Percentiles rank a stretch among this genome's conserved stretches.
phyloP scores from a whole-genome alignment of 768 basidiomycete species.

The Pulveroboletus ravenelii region DNA sequence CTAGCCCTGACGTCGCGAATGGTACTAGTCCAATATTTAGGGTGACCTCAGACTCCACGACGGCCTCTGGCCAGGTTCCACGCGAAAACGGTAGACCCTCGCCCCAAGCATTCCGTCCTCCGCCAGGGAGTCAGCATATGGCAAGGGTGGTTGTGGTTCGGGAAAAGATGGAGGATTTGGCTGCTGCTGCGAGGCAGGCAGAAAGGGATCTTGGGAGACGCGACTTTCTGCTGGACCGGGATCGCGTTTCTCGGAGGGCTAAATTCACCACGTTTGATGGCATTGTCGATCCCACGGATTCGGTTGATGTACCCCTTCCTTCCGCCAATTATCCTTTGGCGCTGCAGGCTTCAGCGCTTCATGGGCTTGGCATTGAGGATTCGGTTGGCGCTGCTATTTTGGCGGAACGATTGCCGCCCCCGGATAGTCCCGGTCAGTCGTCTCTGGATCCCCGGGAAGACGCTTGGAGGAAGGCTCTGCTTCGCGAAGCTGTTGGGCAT shows the following conservation, averaged over 20 bases:
- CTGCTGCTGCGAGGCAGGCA: conserved; percentile 66
- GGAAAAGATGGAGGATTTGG: conserved; percentile 72
- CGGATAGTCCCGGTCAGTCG: conserved; percentile 56
- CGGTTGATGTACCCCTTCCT: conserved; percentile 72
- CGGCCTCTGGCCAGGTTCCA: conserved; percentile 38
- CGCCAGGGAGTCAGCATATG: conserved; percentile 34
- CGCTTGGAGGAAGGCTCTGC: conserved; percentile 70
- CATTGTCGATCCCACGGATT: conserved; percentile 80
- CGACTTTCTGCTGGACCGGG: conserved; percentile 44
- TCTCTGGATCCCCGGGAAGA: conserved; percentile 53
- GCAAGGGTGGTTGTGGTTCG: conserved; percentile 78
- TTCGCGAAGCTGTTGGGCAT: conserved; percentile 75
- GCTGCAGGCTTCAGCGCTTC: conserved; percentile 68
- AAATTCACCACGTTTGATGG: conserved; percentile 42
- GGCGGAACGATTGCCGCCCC: conserved; percentile 68
- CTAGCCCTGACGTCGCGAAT: conserved; percentile 42
- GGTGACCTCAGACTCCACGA: conserved; percentile 63
- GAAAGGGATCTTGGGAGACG: conserved; percentile 66
- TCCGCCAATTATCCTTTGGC: conserved; percentile 67
- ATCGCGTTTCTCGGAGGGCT: conserved; percentile 35
- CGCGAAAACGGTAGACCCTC: conserved; percentile 36
- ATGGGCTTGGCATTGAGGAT: conserved; percentile 69
- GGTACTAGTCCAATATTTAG: conserved; percentile 46
- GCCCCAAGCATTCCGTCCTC: conserved; percentile 33
- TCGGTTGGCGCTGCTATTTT: conserved; percentile 73